These are phyloP conservation scores for Cokeromyces recurvatus DNA, from an alignment of 371 early-diverging fungal species.

Conservation along the genomic window DNA sequence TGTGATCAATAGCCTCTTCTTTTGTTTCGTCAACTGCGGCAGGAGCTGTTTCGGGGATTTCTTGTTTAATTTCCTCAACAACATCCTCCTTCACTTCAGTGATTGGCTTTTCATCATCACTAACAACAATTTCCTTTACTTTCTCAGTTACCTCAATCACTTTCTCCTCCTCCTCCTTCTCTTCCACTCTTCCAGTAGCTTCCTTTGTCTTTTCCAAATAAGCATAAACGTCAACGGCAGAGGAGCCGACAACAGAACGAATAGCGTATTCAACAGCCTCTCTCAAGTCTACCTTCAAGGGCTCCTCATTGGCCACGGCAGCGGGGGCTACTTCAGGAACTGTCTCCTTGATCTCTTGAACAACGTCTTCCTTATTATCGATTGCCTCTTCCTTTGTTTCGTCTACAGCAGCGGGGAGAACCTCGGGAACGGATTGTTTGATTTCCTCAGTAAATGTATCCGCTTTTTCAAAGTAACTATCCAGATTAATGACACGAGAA, in stretches of 20 bases:
- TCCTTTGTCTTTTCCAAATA: conserved; percentile 14
- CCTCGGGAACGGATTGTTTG: conserved; percentile 10
- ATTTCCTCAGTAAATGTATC: conserved; percentile 10
- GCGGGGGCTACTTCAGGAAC: conserved; percentile 7
- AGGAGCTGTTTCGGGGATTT: not conserved
- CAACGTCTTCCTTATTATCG: conserved; percentile 18
- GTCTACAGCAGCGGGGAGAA: conserved; percentile 8
- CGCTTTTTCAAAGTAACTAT: conserved; percentile 3
- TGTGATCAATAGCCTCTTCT: conserved; percentile 3
- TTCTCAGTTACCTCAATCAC: conserved; percentile 1
- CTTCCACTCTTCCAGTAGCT: not conserved
- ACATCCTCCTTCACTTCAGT: not conserved
- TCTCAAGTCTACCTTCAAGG: conserved; percentile 2
- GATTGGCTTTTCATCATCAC: not conserved
- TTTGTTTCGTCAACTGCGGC: not conserved
- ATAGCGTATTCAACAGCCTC: conserved; percentile 25
- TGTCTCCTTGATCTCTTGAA: conserved; percentile 3
- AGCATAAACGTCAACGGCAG: conserved; percentile 19
- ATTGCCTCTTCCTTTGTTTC: conserved; percentile 21
- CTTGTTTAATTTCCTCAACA: conserved; percentile 2
- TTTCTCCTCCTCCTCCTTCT: conserved; percentile 1
- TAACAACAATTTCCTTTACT: not conserved
- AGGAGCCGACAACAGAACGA: conserved; percentile 17
- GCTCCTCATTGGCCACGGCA: not conserved
- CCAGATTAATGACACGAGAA: not conserved